Conservation (phyloP, 495 filamentous ascomycete genomes). For the Lophiotrema nucula region DNA sequence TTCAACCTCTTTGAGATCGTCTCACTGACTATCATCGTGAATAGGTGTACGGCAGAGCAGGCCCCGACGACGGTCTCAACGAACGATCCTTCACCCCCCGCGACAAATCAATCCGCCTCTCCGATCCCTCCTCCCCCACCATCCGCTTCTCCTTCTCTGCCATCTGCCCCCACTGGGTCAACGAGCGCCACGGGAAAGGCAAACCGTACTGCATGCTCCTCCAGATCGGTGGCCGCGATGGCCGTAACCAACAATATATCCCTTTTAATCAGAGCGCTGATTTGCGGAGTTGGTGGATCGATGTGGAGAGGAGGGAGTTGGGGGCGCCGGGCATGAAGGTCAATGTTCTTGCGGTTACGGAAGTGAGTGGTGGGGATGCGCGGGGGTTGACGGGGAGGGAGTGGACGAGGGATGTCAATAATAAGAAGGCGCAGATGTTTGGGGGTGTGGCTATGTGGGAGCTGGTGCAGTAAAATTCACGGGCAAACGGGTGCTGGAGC, state of each 20-base stretch:
- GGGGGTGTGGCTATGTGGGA: constrained; percentile 67
- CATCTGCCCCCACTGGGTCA: constrained; percentile 76
- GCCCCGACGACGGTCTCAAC: constrained; percentile 62
- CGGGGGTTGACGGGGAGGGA: constrained; percentile 67
- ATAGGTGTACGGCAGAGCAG: constrained; percentile 53
- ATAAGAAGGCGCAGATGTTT: constrained; percentile 60
- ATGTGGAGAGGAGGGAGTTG: constrained; percentile 63
- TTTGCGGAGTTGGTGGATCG: constrained; percentile 71
- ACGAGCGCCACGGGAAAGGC: constrained; percentile 60
- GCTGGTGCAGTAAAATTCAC: constrained; percentile 55
- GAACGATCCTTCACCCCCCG: constrained; percentile 60
- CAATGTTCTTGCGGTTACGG: constrained; percentile 60
- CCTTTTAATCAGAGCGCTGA: constrained; percentile 65
- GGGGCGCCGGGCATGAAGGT: constrained; percentile 69
- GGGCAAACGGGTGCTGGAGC: no score
- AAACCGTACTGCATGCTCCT: constrained; percentile 66
- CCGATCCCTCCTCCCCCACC: constrained; percentile 46
- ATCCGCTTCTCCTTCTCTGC: constrained; percentile 75
- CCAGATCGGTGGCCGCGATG: constrained; percentile 63
- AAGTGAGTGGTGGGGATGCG: constrained; percentile 61
- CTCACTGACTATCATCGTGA: constrained; percentile 59
- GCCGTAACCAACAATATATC: constrained; percentile 63
- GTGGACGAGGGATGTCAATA: constrained; percentile 58
- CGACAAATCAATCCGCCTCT: constrained; percentile 56
- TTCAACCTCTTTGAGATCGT: no score